These are phyloP conservation scores for Niebla homalea DNA, from an alignment of 495 filamentous ascomycete species.

Conservation along the genomic window DNA sequence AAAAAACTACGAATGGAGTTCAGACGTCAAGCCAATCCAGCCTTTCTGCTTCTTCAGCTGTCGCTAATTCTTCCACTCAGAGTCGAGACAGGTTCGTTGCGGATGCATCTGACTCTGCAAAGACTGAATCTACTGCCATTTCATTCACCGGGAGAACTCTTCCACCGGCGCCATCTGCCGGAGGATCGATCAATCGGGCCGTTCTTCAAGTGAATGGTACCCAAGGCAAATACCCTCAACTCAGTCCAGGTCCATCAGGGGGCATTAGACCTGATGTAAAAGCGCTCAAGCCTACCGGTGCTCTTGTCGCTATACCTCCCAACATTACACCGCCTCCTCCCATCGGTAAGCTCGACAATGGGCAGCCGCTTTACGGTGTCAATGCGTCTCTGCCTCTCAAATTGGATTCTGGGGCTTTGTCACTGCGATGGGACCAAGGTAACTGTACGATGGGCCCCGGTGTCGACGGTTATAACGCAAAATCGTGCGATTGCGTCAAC, in stretches of 20 bases:
- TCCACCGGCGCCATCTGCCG: too few species aligned
- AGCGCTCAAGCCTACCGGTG: not conserved
- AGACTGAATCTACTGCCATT: too few species aligned
- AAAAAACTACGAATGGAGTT: too few species aligned
- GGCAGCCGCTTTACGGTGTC: conserved; percentile 1
- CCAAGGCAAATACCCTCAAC: not conserved
- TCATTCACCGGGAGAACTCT: too few species aligned
- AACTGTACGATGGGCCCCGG: conserved; percentile 7
- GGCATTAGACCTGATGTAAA: not conserved
- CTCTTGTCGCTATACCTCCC: not conserved
- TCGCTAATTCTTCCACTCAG: too few species aligned
- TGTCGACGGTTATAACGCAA: conserved; percentile 7
- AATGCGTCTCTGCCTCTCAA: conserved; percentile 5
- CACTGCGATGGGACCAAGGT: not conserved
- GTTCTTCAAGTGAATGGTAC: too few species aligned
- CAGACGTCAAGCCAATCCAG: too few species aligned
- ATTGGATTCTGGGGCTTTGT: conserved; percentile 1
- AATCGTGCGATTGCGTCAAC: conserved; percentile 8
- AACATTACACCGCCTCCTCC: conserved; percentile 1
- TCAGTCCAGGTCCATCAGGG: not conserved
- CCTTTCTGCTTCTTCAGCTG: too few species aligned
- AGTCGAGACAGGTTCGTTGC: too few species aligned
- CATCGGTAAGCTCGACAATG: not conserved
- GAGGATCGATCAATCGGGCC: too few species aligned
- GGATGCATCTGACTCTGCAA: too few species aligned